phyloP scores from a whole-genome alignment of 108 stramenopile species.

The Cylindrotheca closterium region DNA sequence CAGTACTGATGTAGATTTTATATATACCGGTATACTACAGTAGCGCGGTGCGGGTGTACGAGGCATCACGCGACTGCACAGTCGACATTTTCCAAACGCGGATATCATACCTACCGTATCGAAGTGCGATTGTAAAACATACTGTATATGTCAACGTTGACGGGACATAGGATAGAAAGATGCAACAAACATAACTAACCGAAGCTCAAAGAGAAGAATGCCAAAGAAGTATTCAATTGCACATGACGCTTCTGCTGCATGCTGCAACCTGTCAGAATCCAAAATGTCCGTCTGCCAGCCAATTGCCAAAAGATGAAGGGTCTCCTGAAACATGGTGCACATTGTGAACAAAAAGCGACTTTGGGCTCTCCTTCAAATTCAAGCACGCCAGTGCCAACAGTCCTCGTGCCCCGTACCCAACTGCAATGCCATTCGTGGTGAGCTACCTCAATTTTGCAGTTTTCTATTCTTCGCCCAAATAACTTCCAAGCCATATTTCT shows the following conservation, averaged over 20 bases:
- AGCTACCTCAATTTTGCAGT: too few relatives aligned
- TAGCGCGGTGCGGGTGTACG: too few relatives aligned
- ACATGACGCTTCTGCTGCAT: slow-evolving; percentile 96
- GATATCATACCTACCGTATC: too few relatives aligned
- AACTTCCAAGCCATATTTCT: too few relatives aligned
- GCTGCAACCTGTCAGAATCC: slow-evolving; percentile 85
- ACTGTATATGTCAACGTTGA: too few relatives aligned
- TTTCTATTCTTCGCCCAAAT: too few relatives aligned
- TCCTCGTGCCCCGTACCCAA: slow-evolving; percentile 90
- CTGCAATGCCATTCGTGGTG: slow-evolving; percentile 92
- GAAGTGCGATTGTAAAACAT: too few relatives aligned
- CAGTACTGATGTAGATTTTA: too few relatives aligned
- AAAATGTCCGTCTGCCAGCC: slow-evolving; percentile 89
- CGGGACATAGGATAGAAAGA: too few relatives aligned
- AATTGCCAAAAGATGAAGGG: slow-evolving; percentile 99
- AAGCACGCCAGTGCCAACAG: slow-evolving; percentile 93
- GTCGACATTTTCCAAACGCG: too few relatives aligned
- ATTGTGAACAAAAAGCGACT: slow-evolving; percentile 82
- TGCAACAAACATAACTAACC: slow-evolving; percentile 81
- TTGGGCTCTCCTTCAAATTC: slow-evolving; percentile 96
- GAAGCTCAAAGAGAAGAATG: slow-evolving; percentile 92
- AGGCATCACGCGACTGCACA: too few relatives aligned
- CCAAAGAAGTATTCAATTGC: slow-evolving; percentile 89
- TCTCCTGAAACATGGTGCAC: slow-evolving; percentile 79
- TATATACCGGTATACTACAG: too few relatives aligned